A percentile compares a stretch with the other conserved stretches of the same genome.
phyloP scores from a whole-genome alignment of 257 asterid species.

The Nicotiana otophora region DNA sequence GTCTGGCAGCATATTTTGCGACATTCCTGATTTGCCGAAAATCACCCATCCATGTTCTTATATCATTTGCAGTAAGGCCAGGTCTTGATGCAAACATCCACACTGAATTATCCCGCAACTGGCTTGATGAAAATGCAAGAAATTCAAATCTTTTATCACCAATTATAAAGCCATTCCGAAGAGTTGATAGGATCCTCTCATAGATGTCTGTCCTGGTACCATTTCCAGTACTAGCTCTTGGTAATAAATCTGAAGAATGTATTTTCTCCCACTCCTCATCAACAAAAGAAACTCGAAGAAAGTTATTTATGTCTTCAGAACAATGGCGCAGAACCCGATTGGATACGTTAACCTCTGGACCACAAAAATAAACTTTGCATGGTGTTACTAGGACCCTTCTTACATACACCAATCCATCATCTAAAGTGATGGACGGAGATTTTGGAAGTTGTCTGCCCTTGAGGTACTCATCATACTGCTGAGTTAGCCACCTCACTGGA shows the following conservation, averaged over 20 bases:
- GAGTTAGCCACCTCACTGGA: conserved; percentile 58
- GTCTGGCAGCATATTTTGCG: conserved; percentile 94
- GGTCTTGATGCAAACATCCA: conserved; percentile 88
- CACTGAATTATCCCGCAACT: conserved; percentile 68
- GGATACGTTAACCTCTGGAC: conserved; percentile 78
- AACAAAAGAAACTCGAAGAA: conserved; percentile 81
- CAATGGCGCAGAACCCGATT: conserved; percentile 77
- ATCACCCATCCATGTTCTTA: conserved; percentile 86
- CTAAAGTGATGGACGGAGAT: conserved; percentile 51
- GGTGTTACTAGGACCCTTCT: conserved; percentile 91
- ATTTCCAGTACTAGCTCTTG: conserved; percentile 27
- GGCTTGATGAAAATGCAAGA: conserved; percentile 94
- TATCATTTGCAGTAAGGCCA: conserved; percentile 39
- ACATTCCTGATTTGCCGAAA: conserved; percentile 62
- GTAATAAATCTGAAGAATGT: conserved; percentile 51
- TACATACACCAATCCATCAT: conserved; percentile 69
- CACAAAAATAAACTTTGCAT: conserved; percentile 63
- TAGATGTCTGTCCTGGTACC: conserved; percentile 51
- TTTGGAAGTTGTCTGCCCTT: conserved; percentile 39
- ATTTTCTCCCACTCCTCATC: conserved; percentile 88
- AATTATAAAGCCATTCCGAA: conserved; percentile 58
- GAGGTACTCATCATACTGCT: conserved; percentile 43
- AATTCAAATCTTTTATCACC: conserved; percentile 72
- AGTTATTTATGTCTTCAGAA: conserved; percentile 44
- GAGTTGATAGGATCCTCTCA: conserved; percentile 53